Conservation (phyloP, 257 asterid species). For the Schizonepeta tenuifolia region DNA sequence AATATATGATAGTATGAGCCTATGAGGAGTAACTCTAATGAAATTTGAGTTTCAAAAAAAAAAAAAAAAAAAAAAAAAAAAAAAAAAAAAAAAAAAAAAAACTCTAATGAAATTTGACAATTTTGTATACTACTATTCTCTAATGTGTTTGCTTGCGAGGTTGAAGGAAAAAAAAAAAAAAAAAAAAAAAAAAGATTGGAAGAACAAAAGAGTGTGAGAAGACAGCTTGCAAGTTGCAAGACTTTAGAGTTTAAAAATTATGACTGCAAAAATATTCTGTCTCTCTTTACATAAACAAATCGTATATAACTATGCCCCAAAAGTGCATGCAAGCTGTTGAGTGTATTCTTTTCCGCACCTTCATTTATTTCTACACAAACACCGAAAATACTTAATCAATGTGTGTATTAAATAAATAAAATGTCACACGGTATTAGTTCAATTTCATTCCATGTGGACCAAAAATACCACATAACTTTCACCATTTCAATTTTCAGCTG, state of each 20-base stretch:
- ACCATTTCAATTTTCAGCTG: too few relatives aligned
- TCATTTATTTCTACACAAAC: background rate
- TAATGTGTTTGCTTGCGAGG: background rate
- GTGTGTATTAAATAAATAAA: too few relatives aligned
- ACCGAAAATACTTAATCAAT: background rate
- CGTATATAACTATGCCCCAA: constrained; percentile 22
- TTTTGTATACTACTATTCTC: too few relatives aligned
- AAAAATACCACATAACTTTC: too few relatives aligned
- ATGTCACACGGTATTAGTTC: too few relatives aligned
- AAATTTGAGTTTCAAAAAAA: too few relatives aligned
- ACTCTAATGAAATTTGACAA: too few relatives aligned
- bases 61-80: too few relatives aligned
- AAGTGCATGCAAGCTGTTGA: constrained; percentile 22
- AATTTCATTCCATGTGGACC: too few relatives aligned
- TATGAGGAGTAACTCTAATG: too few relatives aligned
- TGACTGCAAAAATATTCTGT: constrained; percentile 15
- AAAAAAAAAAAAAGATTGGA: background rate
- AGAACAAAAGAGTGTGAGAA: background rate
- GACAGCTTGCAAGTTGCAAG: constrained; percentile 18
- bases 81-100: too few relatives aligned
- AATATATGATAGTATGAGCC: too few relatives aligned
- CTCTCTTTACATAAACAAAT: constrained; percentile 17
- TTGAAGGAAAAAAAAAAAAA: background rate
- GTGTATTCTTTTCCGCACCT: background rate
- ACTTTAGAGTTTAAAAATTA: background rate